These are phyloP conservation scores for Populus hybrid DNA, from an alignment of 441 rosid species.

Conservation along the genomic window DNA sequence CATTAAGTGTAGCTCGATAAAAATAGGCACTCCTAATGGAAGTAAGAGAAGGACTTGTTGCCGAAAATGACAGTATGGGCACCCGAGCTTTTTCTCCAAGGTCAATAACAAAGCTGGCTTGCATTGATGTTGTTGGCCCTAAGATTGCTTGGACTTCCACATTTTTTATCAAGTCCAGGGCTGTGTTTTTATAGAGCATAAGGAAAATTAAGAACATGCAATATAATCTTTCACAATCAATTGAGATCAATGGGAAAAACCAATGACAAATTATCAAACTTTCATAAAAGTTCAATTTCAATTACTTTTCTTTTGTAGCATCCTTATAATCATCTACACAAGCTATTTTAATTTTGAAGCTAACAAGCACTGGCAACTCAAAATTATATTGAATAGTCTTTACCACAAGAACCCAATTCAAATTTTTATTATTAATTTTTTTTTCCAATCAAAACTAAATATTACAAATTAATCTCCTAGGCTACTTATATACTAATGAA, in stretches of 20 bases:
- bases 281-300: not conserved
- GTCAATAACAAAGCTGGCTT: conserved; percentile 41
- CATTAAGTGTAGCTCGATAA: conserved; percentile 38
- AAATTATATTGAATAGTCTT: too few species aligned
- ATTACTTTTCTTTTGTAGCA: too few species aligned
- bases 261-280: not conserved
- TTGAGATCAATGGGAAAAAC: not conserved
- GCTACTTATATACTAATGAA: too few species aligned
- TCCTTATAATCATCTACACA: too few species aligned
- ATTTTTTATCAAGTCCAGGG: conserved; percentile 25
- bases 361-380: too few species aligned
- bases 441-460: too few species aligned
- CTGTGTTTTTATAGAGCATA: conserved; percentile 19
- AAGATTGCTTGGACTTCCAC: conserved; percentile 47
- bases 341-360: too few species aligned
- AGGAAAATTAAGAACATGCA: not conserved
- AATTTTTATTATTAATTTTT: too few species aligned
- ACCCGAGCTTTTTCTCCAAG: conserved; percentile 36
- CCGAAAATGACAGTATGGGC: conserved; percentile 53
- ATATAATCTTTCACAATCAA: not conserved
- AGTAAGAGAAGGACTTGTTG: conserved; percentile 48
- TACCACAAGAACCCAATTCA: too few species aligned
- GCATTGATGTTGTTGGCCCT: conserved; percentile 45
- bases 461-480: too few species aligned
- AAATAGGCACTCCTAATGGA: conserved; percentile 48